Evolutionary conservation across 208 protist species (phyloP), one percentile per base, ranked within the genome.

Genomic region (Porcisia hertigi): DNA sequence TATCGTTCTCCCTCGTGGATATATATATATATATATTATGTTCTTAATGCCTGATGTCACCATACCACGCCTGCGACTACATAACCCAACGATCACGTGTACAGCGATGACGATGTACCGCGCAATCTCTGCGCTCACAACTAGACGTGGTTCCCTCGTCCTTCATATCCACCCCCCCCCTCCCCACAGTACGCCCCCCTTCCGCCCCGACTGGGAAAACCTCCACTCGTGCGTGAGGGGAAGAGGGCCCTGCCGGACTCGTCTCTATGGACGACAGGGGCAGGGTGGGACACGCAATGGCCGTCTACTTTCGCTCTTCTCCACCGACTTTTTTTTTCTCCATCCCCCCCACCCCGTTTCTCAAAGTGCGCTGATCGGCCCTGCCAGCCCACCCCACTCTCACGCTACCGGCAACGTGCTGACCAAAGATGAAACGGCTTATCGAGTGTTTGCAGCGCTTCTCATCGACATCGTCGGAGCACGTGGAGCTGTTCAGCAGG

Each of bases 391-490:
- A 62, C 57, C 30, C 3, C 54, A 58, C 62, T 23, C 0, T 18
- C 62, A 49, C 62, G 62, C 39, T 41, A 66, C 39, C 3, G 5
- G 1, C 63, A 25, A 34, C 63, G 39, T 49, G 8, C 12, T 34
- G 20, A 18, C 11, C 47, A 3, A 4, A 1, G 66, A 86, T 86
- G 76, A 77, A 86, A 30, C 60, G 66, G 11, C 74, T 90, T 3
- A n/a, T 88, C 8, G 25, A 49, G 7, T 60, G 63, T 16, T 45
- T 88, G 6, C 84, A 81, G 54, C 74, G 47, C 34, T 82, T 86
- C 39, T 77, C 77, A 0, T 25, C 55, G 6, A 30, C 63, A 3
- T 77, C 81, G 4, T 75, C 73, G 16, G 65, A 85, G 57, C 78
- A 82, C 9, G 59, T 77, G 18, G 73, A 74, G 53, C 58, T 80